phyloP scores from a whole-genome alignment of 1,139 yeast species.

The Arxiozyma telluris region DNA sequence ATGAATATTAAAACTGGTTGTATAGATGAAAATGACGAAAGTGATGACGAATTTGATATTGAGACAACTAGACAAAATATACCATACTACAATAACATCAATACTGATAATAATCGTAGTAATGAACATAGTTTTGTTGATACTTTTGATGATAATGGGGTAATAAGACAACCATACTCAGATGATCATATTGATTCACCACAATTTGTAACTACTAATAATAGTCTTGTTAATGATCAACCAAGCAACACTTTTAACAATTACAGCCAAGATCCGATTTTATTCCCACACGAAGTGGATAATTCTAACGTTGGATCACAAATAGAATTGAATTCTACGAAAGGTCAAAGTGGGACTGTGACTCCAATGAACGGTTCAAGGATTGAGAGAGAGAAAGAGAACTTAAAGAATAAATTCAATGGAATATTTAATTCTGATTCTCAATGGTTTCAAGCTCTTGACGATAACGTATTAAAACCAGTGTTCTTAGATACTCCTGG shows the following conservation, averaged over 20 bases:
- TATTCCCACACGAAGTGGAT: conserved; percentile 1
- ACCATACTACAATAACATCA: not conserved
- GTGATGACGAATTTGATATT: conserved; percentile 92
- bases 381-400: conserved; percentile 3
- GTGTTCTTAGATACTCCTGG: conserved; percentile 62
- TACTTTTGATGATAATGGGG: conserved; percentile 1
- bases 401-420: not conserved
- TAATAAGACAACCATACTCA: conserved; percentile 1
- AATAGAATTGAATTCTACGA: not conserved
- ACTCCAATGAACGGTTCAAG: not conserved
- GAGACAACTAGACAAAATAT: conserved; percentile 52
- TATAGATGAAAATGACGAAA: conserved; percentile 67
- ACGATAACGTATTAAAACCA: conserved; percentile 92
- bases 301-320: not conserved
- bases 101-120: not conserved
- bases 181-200: conserved; percentile 5
- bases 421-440: conserved; percentile 54
- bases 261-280: not conserved
- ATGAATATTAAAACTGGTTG: conserved; percentile 89
- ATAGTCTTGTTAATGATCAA: not conserved
- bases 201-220: conserved; percentile 2
- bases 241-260: not conserved
- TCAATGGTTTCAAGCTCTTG: conserved; percentile 88
- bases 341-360: not conserved
- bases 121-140: not conserved